These are phyloP conservation scores for Penicillium sp. DNA, from an alignment of 2,329 filamentous ascomycete species.

Conservation along the genomic window DNA sequence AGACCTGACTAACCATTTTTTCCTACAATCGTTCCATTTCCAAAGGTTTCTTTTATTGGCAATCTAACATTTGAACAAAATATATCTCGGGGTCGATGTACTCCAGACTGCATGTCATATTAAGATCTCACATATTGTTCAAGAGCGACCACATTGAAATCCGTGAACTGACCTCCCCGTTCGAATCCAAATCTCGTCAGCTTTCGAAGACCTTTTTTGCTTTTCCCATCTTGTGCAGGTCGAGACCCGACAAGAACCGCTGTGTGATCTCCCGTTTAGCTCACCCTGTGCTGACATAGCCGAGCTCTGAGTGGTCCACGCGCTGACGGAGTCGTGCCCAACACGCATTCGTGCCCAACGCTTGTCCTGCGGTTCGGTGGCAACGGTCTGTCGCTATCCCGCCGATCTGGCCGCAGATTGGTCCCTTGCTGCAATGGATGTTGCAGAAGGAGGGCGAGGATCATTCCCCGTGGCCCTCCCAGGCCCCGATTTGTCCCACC, in stretches of 20 bases:
- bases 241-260: slow-evolving; percentile 2
- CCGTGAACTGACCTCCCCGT: neutral
- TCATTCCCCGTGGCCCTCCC: slow-evolving; percentile 7
- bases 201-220: slow-evolving; percentile 2
- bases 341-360: slow-evolving; percentile 44
- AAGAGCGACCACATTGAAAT: neutral
- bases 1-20: neutral
- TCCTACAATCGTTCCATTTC: neutral
- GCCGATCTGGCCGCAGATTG: slow-evolving; percentile 19
- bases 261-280: slow-evolving; percentile 19
- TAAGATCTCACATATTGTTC: neutral
- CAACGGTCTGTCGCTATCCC: slow-evolving; percentile 13
- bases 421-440: slow-evolving; percentile 2
- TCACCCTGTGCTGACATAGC: slow-evolving; percentile 16
- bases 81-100: no score
- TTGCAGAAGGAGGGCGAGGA: slow-evolving; percentile 11
- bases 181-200: slow-evolving; percentile 8
- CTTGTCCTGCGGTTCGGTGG: slow-evolving; percentile 17
- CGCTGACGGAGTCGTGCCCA: slow-evolving; percentile 29
- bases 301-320: slow-evolving; percentile 19
- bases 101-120: neutral
- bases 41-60: neutral
- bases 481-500: slow-evolving; percentile 13
- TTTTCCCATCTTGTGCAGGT: neutral
- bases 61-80: neutral